Evolutionary conservation across 1,284 basidiomycete genomes (phyloP), one percentile per base, ranked within the genome.

Genomic region (Blastosporella zonata): DNA sequence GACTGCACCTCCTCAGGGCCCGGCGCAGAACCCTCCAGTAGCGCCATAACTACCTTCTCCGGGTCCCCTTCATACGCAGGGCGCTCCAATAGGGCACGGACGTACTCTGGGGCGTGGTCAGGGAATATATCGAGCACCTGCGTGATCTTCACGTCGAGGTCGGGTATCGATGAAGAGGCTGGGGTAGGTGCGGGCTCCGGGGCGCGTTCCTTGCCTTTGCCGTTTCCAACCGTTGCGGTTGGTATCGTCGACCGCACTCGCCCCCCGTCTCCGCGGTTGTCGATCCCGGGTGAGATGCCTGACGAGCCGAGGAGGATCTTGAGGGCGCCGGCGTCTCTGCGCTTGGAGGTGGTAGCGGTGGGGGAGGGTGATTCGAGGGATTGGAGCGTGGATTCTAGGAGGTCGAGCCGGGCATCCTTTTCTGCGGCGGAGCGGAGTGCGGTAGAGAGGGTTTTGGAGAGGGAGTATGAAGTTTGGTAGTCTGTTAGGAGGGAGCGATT

Each of bases 101-200:
- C 66, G 54, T 90, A 84, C 1, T 62, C 59, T 0, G 75, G 68
- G 0, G 75, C 62, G 15, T 77, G 67, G 40, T 87, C 77, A 0
- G 87, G 84, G 18, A 91, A 69, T 54, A 90, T 78, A 56, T 88
- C 86, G 12, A 87, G 71, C 5, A 90, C 79, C 57, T 87, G 82
- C 0, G 75, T 69, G 18, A 86, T 68, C 45, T 83, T 77, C 20
- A 75, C 47, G 39, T 86, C 80, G 5, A 84, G 61, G 51, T 77
- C 70, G 15, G 68, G 62, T 46, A 75, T 70, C 6, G 59, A 54
- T 1, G 53, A 34, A 10, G 42, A 13, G 12, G 33, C 25, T 22
- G 25, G 27, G 2, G 15, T 18, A 4, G 36, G 36, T 5, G 33
- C 39, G 5, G 46, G 53, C 12, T 20, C 36, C 6, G 36, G 8